Evolutionary conservation across 306 rosid species (phyloP), one percentile per base, ranked within the genome.

Genomic region (Ormosia semicastrata): DNA sequence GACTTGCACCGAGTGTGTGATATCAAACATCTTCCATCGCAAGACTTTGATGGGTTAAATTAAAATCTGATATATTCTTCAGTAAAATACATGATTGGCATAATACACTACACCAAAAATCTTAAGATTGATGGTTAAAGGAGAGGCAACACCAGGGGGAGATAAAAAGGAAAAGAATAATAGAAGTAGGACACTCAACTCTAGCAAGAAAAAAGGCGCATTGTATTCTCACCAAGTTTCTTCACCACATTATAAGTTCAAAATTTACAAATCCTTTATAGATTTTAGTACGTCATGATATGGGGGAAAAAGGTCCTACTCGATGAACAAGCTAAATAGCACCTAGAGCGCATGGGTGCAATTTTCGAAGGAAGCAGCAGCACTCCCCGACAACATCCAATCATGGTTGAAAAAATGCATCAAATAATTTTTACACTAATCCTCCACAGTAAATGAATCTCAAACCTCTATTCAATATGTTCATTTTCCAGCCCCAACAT

Each of bases 371-470:
- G 46, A 80, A 73, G 49, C 68, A 62, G 29, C 58, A 52, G 24
- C 1, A 24, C 6, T 29, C 15, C 62, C 50, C 70, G 58, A 62
- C 54, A 81, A n/a, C 49, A 72, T 43, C 60, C 33, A 37, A 41
- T n/a, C n/a, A n/a, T n/a, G n/a, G 40, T 66, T 72, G 80, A 73
- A 72, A 73, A 73, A 64, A 53, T 17, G 75, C 80, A 81, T 40
- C 74, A 41, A 62, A 30, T 5, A 44, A 15, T 3, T 12, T 2
- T 2, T 24, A 46, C 12, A 13, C 13, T 4, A 49, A 64, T 39
- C 32, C 33, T 33, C 40, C 69, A 73, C 4, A 29, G 18, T 14
- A 33, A 33, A 36, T 12, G 29, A 44, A 47, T 41, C 83, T 41
- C 57, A n/a, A 15, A 36, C 30, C 37, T 41, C 75, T 10, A n/a